These are phyloP conservation scores for Pigoraptor vietnamica DNA, from an alignment of 78 protist genomes.

Conservation along the genomic window DNA sequence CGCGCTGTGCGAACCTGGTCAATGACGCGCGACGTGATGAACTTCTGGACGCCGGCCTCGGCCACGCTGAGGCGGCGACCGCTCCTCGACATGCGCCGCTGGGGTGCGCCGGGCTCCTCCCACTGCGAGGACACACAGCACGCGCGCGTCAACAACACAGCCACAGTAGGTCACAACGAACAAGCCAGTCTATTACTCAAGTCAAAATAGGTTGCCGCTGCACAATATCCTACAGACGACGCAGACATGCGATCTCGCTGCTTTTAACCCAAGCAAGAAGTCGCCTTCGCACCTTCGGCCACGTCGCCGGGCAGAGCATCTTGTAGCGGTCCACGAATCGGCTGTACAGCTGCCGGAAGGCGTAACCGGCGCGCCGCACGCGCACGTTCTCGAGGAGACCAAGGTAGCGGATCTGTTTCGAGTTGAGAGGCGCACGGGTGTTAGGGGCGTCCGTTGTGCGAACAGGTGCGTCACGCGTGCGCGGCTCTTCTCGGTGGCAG, in stretches of 20 bases:
- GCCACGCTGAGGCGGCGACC: not conserved
- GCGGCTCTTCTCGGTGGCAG: too few relatives aligned
- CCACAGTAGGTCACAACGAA: too few relatives aligned
- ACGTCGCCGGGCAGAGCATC: constrained; percentile 1
- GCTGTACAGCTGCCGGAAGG: constrained; percentile 2
- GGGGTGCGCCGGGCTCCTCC: not conserved
- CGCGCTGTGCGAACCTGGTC: too few relatives aligned
- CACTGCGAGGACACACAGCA: not conserved
- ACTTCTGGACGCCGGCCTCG: not conserved
- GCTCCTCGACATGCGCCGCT: not conserved
- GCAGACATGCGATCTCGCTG: constrained; percentile 54
- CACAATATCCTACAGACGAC: not conserved
- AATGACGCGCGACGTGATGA: not conserved
- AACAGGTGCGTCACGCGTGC: too few relatives aligned
- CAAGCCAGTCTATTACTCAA: too few relatives aligned
- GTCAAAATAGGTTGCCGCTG: not conserved
- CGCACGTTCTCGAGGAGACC: constrained; percentile 45
- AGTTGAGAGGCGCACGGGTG: constrained; percentile 14
- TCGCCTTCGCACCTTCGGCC: not conserved
- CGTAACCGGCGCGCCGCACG: constrained; percentile 58
- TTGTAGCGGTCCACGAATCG: constrained; percentile 28
- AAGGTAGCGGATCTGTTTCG: constrained; percentile 36
- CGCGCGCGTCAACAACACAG: too few relatives aligned
- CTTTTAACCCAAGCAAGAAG: not conserved
- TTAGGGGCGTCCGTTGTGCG: constrained; percentile 36